A percentile compares a stretch with the other conserved stretches of the same genome.
Evolutionary conservation across 2,329 filamentous ascomycete genomes (phyloP).

Genomic region (Beauveria brongniartii): DNA sequence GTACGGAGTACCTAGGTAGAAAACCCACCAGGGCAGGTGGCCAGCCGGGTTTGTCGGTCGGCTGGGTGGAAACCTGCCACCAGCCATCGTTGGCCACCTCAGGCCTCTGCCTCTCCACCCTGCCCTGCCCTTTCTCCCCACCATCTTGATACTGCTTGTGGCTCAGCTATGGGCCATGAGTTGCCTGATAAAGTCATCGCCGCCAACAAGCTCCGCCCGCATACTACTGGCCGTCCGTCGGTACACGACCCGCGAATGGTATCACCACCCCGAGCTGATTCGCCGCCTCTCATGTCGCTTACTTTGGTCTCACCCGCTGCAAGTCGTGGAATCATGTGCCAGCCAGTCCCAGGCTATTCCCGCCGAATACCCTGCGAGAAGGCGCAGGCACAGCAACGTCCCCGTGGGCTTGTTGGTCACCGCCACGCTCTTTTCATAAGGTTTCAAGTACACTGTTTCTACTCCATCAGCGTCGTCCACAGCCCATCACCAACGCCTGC

Average conservation of each 20-base stretch:
- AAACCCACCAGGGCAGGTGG: neutral
- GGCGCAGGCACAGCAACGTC: too few species aligned
- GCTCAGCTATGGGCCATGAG: too few species aligned
- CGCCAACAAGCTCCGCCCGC: neutral
- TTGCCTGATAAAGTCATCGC: neutral
- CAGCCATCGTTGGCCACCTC: neutral
- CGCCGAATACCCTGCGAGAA: too few species aligned
- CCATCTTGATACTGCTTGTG: too few species aligned
- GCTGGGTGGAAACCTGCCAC: neutral
- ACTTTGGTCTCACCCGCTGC: neutral
- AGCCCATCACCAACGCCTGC: too few species aligned
- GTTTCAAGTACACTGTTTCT: too few species aligned
- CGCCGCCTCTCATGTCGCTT: neutral
- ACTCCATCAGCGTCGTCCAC: too few species aligned
- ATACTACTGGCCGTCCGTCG: neutral
- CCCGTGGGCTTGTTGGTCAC: too few species aligned
- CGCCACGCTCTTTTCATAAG: too few species aligned
- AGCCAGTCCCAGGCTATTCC: too few species aligned
- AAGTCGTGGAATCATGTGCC: too few species aligned
- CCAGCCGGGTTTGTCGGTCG: neutral
- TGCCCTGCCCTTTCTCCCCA: conserved; percentile 27
- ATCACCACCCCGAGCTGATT: neutral
- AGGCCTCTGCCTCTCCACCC: neutral
- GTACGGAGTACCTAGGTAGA: neutral
- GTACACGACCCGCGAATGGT: neutral